These are phyloP conservation scores for Leavenworthia alabamica DNA, from an alignment of 345 rosid genomes.

Conservation along the genomic window DNA sequence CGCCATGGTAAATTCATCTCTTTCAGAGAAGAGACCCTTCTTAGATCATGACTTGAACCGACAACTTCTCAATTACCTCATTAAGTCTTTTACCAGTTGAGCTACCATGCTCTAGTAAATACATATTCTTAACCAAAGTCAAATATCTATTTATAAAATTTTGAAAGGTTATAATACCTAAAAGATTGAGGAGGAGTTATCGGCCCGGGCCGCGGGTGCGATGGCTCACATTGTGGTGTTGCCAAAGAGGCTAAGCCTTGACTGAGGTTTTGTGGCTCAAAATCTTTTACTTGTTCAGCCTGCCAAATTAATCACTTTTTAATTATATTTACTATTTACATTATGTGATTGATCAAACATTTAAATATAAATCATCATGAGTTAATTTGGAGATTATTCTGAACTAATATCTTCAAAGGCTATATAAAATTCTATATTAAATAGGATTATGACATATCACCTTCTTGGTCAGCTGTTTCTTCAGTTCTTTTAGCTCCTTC, in stretches of 20 bases:
- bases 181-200: conserved; percentile 29
- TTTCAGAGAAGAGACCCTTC: too few species aligned
- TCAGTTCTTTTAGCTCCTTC: conserved; percentile 46
- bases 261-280: conserved; percentile 31
- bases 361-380: not conserved
- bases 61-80: too few species aligned
- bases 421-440: not conserved
- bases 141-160: too few species aligned
- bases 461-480: conserved; percentile 49
- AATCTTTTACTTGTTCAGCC: conserved; percentile 19
- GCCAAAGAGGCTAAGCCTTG: conserved; percentile 26
- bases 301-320: conserved; percentile 24
- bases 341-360: not conserved
- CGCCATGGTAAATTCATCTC: too few species aligned
- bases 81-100: too few species aligned
- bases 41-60: too few species aligned
- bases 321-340: conserved; percentile 31
- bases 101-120: too few species aligned
- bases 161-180: conserved; percentile 37
- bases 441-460: conserved; percentile 26
- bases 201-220: conserved; percentile 13
- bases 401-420: too few species aligned
- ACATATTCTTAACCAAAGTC: too few species aligned
- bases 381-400: not conserved
- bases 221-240: conserved; percentile 7